Base-by-base conservation (phyloP, 257 asterid species). In the Solanum rostratum region DNA sequence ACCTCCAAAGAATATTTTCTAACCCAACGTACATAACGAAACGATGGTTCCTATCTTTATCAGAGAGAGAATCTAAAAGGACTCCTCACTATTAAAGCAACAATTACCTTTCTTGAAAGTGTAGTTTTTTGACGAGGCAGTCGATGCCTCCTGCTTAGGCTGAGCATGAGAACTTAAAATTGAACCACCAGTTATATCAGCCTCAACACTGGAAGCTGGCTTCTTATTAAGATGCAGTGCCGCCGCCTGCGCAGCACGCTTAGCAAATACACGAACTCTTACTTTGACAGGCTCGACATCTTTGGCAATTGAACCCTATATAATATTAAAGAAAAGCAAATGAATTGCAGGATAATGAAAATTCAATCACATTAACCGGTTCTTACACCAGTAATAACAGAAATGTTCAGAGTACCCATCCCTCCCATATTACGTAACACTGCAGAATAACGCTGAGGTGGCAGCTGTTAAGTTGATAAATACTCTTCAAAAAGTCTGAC, bases 141-240 rank as follows among this genome's bases (percentile, higher is more conserved):
- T 92, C 46, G 97, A 93, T 29, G 93, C 90, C 91, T 92, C 99
- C 90, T 89, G 97, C 94, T 92, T 94, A 73, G 95, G 97, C 88
- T 84, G 94, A 83, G 91, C 92, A 22, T 86, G 91, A 85, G 97
- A 86, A 85, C 88, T 87, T 80, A 92, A 54, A 20, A 91, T 84
- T 83, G 95, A 91, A 74, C 92, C 92, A 66, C 96, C 92, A 45
- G 96, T 88, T 33, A 91, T 89, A 83, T 88, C 93, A 76, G 97
- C 94, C 90, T 93, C 98, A 82, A 92, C 92, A 86, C 95, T 91
- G 53, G 98, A 91, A 62, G 93, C 84, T 12, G 98, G 96, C 83
- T 90, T 94, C 92, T 92, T 96, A 83, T 83, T 83, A 57, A 88
- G 90, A 71, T 96, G 91, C 71, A 90, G 73, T 45, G 93, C 84